Percentiles rank a stretch among this genome's conserved stretches.
Conservation (phyloP, 176 grass and related monocot species). For the Canna indica region DNA sequence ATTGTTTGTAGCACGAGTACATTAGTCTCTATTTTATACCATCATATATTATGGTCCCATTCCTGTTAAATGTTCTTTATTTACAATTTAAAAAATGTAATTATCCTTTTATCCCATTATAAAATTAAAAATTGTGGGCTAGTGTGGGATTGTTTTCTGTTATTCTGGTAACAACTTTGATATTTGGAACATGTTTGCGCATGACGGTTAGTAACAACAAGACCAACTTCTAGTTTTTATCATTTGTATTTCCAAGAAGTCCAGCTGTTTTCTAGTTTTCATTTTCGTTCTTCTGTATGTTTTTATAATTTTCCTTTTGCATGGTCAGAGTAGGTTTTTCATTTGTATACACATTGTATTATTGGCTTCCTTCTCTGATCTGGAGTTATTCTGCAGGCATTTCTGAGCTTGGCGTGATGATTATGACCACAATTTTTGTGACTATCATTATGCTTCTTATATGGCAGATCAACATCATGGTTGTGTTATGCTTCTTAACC, state of each 20-base stretch:
- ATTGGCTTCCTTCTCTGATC: neutral
- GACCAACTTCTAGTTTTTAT: no score
- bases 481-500: constrained; percentile 63
- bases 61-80: no score
- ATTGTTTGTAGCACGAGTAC: no score
- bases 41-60: no score
- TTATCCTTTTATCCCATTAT: no score
- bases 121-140: no score
- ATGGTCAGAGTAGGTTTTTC: neutral
- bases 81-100: no score
- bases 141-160: no score
- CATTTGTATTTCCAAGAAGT: neutral
- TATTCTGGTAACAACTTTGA: no score
- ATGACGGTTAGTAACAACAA: no score
- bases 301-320: neutral
- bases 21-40: no score
- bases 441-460: constrained; percentile 99
- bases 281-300: neutral
- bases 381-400: constrained; percentile 45
- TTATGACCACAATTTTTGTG: constrained; percentile 84
- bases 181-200: no score
- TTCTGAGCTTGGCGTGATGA: constrained; percentile 93
- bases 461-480: constrained; percentile 94
- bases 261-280: neutral
- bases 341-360: neutral